Percentiles rank a stretch among this genome's conserved stretches.
Evolutionary conservation across 495 filamentous ascomycete genomes (phyloP).

Genomic region (Neurospora sp.): DNA sequence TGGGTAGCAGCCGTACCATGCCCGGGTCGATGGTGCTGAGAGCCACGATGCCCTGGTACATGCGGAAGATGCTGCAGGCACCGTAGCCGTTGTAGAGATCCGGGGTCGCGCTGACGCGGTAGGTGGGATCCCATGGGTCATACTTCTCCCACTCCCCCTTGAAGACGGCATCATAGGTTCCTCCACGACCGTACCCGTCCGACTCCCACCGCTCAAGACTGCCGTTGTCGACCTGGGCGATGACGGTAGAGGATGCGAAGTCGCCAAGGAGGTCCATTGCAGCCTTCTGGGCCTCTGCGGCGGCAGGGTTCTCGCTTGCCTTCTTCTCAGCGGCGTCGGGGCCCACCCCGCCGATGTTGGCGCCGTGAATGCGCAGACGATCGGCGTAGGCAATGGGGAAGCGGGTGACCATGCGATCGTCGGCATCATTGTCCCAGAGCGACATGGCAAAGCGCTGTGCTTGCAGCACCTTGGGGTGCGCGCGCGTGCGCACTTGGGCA

Average conservation of each 20-base stretch:
- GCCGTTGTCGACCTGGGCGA: slow-evolving; percentile 77
- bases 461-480: slow-evolving; percentile 61
- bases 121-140: slow-evolving; percentile 74
- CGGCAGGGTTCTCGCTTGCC: slow-evolving; percentile 9
- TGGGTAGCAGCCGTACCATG: slow-evolving; percentile 74
- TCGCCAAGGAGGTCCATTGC: slow-evolving; percentile 34
- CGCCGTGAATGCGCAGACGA: slow-evolving; percentile 62
- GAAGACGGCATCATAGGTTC: slow-evolving; percentile 67
- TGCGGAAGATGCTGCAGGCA: slow-evolving; percentile 76
- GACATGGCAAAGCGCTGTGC: slow-evolving; percentile 73
- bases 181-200: slow-evolving; percentile 60
- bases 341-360: slow-evolving; percentile 27
- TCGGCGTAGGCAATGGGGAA: slow-evolving; percentile 76
- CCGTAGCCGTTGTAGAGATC: slow-evolving; percentile 85
- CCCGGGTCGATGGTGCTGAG: slow-evolving; percentile 71
- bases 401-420: slow-evolving; percentile 45
- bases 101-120: slow-evolving; percentile 58
- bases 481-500: slow-evolving; percentile 66
- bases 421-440: slow-evolving; percentile 66
- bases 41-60: slow-evolving; percentile 84
- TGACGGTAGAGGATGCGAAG: slow-evolving; percentile 34
- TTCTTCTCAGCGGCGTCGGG: slow-evolving; percentile 14
- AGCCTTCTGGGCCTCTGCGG: slow-evolving; percentile 12
- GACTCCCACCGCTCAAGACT: slow-evolving; percentile 86
- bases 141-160: slow-evolving; percentile 77